Conservation (phyloP, 768 basidiomycete genomes). For the Pleurotus sapidus region DNA sequence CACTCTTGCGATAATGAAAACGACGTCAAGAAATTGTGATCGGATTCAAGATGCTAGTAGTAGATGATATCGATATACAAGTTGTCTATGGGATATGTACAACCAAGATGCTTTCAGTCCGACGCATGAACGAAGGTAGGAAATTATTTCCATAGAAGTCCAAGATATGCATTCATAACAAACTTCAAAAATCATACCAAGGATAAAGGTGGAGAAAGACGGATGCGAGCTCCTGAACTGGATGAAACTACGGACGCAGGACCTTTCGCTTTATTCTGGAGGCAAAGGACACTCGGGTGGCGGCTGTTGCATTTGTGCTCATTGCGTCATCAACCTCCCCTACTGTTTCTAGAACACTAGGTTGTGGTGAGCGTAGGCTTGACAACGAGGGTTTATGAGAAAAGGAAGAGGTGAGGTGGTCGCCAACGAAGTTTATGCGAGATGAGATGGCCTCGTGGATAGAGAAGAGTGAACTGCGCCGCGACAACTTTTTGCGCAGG, state of each 20-base stretch:
- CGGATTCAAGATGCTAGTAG: too few species aligned
- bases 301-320: neutral
- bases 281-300: neutral
- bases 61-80: too few species aligned
- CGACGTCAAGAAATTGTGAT: too few species aligned
- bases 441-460: conserved; percentile 4
- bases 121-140: too few species aligned
- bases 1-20: too few species aligned
- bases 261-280: conserved; percentile 5
- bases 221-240: too few species aligned
- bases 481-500: neutral
- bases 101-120: too few species aligned
- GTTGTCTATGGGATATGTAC: too few species aligned
- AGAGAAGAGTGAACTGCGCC: conserved; percentile 5
- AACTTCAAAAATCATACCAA: too few species aligned
- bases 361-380: neutral
- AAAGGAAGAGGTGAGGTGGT: neutral
- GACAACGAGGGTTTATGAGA: conserved; percentile 1
- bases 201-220: too few species aligned
- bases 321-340: neutral
- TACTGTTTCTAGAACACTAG: neutral
- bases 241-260: neutral
- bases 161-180: too few species aligned
- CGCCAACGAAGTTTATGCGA: neutral
- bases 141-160: too few species aligned